These are phyloP conservation scores for Coemansia sp. DNA, from an alignment of 192 early-diverging fungal species.

Conservation along the genomic window DNA sequence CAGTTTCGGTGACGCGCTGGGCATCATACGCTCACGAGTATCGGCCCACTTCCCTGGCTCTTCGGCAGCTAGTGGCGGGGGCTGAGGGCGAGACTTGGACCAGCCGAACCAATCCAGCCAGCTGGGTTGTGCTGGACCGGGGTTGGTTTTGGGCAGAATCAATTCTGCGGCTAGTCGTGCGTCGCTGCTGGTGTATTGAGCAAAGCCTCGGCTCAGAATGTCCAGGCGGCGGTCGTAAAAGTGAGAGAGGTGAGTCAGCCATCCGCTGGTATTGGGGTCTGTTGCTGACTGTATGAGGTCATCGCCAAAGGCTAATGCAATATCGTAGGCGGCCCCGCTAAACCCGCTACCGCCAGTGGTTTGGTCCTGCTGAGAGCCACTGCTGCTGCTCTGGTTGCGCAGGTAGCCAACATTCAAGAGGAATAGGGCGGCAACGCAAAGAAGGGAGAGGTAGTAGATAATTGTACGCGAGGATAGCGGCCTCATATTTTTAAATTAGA, in stretches of 20 bases:
- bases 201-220: constrained; percentile 76
- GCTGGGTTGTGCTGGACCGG: not conserved
- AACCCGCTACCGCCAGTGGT: not conserved
- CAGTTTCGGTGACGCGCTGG: constrained; percentile 29
- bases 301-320: constrained; percentile 41
- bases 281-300: constrained; percentile 38
- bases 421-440: not conserved
- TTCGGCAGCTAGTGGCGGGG: not conserved
- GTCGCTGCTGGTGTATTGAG: constrained; percentile 72
- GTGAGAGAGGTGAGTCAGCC: constrained; percentile 51
- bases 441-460: not conserved
- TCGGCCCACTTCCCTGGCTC: not conserved
- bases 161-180: constrained; percentile 56
- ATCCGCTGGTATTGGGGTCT: constrained; percentile 49
- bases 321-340: constrained; percentile 24
- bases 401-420: not conserved
- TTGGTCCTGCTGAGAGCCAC: not conserved
- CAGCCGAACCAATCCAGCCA: constrained; percentile 3
- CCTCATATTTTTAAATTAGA: not conserved
- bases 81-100: not conserved
- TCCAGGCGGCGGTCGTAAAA: constrained; percentile 69
- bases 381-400: not conserved
- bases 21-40: not conserved
- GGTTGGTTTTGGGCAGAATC: constrained; percentile 53
- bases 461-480: not conserved